Conservation (phyloP, 2,329 filamentous ascomycete species). For the Aspergillus eucalypticola region DNA sequence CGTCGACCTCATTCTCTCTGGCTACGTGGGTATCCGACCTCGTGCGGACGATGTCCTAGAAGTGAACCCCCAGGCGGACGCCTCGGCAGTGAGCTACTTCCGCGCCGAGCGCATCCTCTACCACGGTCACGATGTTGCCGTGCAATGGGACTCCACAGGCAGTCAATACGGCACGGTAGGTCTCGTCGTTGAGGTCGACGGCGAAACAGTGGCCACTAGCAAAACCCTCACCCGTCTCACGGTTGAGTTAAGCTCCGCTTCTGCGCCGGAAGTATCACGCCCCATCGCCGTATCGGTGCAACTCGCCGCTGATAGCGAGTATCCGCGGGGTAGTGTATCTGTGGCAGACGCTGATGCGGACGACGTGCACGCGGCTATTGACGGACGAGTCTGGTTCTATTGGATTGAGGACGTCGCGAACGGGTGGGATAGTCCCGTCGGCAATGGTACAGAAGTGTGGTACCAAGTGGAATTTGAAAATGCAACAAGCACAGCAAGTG, state of each 20-base stretch:
- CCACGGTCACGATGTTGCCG: constrained; percentile 44
- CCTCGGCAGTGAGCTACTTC: constrained; percentile 39
- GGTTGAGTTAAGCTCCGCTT: constrained; percentile 1
- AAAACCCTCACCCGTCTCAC: constrained; percentile 13
- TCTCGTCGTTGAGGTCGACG: constrained; percentile 19
- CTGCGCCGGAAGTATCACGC: constrained; percentile 11
- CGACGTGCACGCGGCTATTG: constrained; percentile 19
- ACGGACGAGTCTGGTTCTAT: constrained; percentile 24
- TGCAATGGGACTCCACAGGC: constrained; percentile 42
- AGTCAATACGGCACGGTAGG: constrained; percentile 14
- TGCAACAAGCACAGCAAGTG: constrained; percentile 1
- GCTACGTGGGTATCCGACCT: constrained; percentile 46
- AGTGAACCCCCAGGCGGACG: constrained; percentile 43
- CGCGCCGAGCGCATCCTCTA: constrained; percentile 45
- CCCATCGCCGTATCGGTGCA: constrained; percentile 21
- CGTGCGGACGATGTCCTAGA: constrained; percentile 41
- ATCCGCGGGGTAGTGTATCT: constrained; percentile 19
- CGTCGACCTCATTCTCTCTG: constrained; percentile 44
- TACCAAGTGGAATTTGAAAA: constrained; percentile 19
- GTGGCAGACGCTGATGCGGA: constrained; percentile 11
- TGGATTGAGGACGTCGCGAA: constrained; percentile 19
- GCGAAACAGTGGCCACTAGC: constrained; percentile 13
- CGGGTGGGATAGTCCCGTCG: constrained; percentile 23
- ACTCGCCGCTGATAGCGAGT: constrained; percentile 7
- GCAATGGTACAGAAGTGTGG: constrained; percentile 23